Evolutionary conservation across 768 basidiomycete species (phyloP), one percentile per base, ranked within the genome.

Genomic region (Macrolepiota fuliginosa): DNA sequence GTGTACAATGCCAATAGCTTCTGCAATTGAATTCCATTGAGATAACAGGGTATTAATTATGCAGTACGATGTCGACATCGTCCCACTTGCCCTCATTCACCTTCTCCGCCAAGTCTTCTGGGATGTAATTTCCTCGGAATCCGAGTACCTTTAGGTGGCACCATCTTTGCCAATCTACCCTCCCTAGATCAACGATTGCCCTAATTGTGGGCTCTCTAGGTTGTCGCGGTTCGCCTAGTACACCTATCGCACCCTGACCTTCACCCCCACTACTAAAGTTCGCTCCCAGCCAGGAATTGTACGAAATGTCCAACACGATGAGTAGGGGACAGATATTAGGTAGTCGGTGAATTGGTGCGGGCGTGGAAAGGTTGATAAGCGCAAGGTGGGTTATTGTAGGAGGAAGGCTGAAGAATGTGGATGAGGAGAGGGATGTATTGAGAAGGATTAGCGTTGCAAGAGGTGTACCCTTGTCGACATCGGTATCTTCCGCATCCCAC

Each of bases 81-180:
- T 83, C 82, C 88, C 89, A 90, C 63, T 87, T 80, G 0, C 83
- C 81, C 66, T 77, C 73, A 65, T 90, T 89, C 42, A 91, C 68
- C 57, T 73, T 79, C 39, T 59, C 64, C 22, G 81, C 56, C 32
- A 85, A 69, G n/a, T 71, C 76, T 42, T 67, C 67, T 1, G 81
- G 75, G 25, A 87, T 66, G 49, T 70, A 68, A 70, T 86, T 89
- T 45, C 71, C 81, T 64, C 87, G 75, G 55, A 89, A 69, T 1
- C 86, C 89, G 29, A 91, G 70, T 12, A 84, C 73, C 61, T 75
- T 73, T 59, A 92, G 68, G 36, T 78, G 68, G 36, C 72, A 75
- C 84, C 85, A 86, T 40, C 81, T 79, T 4, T 60, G 62, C 90
- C 89, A 92, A 45, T 83, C 78, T 3, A 88, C 72, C 42, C 80